These are phyloP conservation scores for Globisporangium camurandrum DNA, from an alignment of 352 stramenopile genomes.

Conservation along the genomic window DNA sequence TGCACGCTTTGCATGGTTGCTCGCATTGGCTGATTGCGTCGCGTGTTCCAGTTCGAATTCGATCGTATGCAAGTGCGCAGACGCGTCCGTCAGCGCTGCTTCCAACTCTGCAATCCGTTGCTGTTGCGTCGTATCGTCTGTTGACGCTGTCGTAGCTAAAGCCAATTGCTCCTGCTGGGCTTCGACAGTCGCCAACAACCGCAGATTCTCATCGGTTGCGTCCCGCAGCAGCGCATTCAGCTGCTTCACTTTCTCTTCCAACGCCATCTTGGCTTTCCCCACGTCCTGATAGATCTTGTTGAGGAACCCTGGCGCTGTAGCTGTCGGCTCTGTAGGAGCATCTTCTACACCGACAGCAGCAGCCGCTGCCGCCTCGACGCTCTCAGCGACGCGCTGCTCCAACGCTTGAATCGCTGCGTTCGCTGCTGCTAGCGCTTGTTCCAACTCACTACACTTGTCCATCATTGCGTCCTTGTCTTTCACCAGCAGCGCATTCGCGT, in stretches of 20 bases:
- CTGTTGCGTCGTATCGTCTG: slow-evolving; percentile 12
- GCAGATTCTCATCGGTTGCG: slow-evolving; percentile 43
- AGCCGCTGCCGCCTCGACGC: too few species aligned
- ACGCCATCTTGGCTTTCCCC: slow-evolving; percentile 62
- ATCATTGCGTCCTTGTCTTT: slow-evolving; percentile 39
- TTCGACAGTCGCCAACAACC: slow-evolving; percentile 19
- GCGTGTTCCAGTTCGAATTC: slow-evolving; percentile 23
- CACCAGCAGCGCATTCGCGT: slow-evolving; percentile 2
- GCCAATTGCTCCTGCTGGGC: background rate
- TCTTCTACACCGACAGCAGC: too few species aligned
- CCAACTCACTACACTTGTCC: slow-evolving; percentile 11
- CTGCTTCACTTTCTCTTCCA: slow-evolving; percentile 67
- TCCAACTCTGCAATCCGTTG: slow-evolving; percentile 18
- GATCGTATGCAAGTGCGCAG: slow-evolving; percentile 9
- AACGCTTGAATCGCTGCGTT: slow-evolving; percentile 28
- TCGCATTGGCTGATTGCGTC: too few species aligned
- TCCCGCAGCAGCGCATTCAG: slow-evolving; percentile 35
- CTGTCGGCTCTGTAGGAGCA: slow-evolving; percentile 1
- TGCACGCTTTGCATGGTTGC: too few species aligned
- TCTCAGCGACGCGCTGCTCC: slow-evolving; percentile 20
- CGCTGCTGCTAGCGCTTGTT: slow-evolving; percentile 22
- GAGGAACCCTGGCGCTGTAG: slow-evolving; percentile 35
- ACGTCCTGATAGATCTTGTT: slow-evolving; percentile 80
- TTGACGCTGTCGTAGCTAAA: slow-evolving; percentile 9
- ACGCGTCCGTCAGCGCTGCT: background rate